Conservation (phyloP, 73 alveolate genomes). For the Tetrahymena borealis region DNA sequence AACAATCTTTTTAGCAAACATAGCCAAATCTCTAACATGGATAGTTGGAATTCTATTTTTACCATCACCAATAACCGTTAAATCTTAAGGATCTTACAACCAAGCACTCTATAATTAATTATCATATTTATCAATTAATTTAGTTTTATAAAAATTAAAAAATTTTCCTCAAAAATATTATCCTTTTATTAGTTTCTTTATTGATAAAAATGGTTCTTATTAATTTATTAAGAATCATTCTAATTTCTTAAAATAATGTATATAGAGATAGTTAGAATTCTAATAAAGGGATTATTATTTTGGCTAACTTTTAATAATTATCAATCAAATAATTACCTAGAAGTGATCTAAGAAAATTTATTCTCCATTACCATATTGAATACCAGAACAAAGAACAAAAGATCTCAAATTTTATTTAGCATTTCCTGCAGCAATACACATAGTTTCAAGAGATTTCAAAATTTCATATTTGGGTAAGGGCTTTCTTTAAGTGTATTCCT, state of each 20-base stretch:
- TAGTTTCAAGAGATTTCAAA: constrained; percentile 21
- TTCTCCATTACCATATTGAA: constrained; percentile 58
- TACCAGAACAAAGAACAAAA: constrained; percentile 49
- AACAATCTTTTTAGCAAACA: constrained; percentile 30
- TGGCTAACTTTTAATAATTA: no score
- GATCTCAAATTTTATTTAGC: constrained; percentile 26
- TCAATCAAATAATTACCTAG: constrained; percentile 33
- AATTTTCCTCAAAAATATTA: no score
- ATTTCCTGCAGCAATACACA: constrained; percentile 15
- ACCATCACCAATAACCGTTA: constrained; percentile 29
- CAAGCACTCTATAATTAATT: constrained; percentile 4
- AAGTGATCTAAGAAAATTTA: constrained; percentile 47
- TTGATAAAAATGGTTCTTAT: no score
- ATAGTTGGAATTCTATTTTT: constrained; percentile 47
- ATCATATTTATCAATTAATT: not conserved
- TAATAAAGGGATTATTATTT: no score
- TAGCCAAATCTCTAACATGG: constrained; percentile 56
- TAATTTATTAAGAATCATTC: no score
- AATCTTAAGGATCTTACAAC: not conserved
- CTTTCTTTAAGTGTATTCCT: constrained; percentile 29
- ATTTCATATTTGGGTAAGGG: constrained; percentile 39
- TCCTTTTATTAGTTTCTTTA: no score
- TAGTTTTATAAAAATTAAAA: no score
- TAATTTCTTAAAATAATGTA: no score
- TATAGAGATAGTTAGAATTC: no score